Percentiles rank a stretch among this genome's conserved stretches.
phyloP scores from a whole-genome alignment of 805 yeast species.

The Kurtzmaniella cleridarum region DNA sequence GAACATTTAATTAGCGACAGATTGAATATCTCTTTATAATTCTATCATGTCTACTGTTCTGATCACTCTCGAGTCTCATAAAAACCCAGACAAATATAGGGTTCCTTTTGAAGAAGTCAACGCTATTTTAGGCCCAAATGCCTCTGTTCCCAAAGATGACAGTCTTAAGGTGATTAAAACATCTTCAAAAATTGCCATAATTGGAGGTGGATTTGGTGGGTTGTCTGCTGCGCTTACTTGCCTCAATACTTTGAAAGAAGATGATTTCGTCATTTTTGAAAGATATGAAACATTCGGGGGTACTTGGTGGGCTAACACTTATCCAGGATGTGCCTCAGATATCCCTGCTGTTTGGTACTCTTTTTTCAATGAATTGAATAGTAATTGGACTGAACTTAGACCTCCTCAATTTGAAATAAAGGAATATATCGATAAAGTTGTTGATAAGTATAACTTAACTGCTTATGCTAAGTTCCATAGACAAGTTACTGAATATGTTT shows the following conservation, averaged over 20 bases:
- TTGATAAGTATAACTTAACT: constrained; percentile 20
- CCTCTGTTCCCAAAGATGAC: constrained; percentile 9
- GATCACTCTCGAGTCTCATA: constrained; percentile 26
- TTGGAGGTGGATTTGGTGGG: constrained; percentile 40
- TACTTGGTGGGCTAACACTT: constrained; percentile 42
- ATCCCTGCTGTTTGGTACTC: constrained; percentile 40
- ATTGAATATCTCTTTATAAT: neutral
- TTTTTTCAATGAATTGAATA: constrained; percentile 26
- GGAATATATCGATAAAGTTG: constrained; percentile 32
- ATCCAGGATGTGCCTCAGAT: constrained; percentile 42
- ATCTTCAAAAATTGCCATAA: constrained; percentile 26
- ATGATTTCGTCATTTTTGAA: constrained; percentile 32
- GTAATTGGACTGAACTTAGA: constrained; percentile 31
- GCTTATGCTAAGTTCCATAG: constrained; percentile 19
- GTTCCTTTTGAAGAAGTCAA: constrained; percentile 22
- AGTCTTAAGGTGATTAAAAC: constrained; percentile 17
- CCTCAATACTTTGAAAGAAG: constrained; percentile 19
- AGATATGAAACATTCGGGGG: constrained; percentile 37
- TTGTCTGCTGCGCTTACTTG: constrained; percentile 26
- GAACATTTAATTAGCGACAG: neutral
- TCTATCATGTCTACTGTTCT: constrained; percentile 21
- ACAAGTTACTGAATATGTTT: constrained; percentile 14
- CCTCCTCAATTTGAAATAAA: constrained; percentile 41
- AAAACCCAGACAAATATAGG: constrained; percentile 26
- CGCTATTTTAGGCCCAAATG: constrained; percentile 18